Evolutionary conservation across 75 land plant species (phyloP).

Genomic region (Pinus albicaulis): DNA sequence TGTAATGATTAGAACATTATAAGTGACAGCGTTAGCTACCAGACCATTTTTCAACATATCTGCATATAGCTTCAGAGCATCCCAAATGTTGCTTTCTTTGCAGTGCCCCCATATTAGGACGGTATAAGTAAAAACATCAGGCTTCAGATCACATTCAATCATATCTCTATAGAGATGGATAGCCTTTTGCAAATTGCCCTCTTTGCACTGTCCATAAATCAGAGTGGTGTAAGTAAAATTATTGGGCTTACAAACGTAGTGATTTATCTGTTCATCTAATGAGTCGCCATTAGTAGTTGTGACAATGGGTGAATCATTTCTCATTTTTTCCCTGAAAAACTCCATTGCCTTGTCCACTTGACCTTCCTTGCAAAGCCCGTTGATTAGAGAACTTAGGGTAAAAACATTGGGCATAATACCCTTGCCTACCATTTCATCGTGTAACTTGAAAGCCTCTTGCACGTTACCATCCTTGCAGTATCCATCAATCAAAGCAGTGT

Average conservation of each 20-base stretch:
- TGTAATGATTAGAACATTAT: neutral
- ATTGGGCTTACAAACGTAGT: neutral
- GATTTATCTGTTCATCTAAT: neutral
- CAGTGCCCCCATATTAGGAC: constrained; percentile 33
- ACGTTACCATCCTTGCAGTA: constrained; percentile 3
- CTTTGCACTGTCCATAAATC: neutral
- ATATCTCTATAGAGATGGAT: constrained; percentile 16
- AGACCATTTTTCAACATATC: neutral
- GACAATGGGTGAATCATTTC: neutral
- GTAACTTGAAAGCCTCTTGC: constrained; percentile 9
- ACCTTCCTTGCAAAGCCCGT: constrained; percentile 12
- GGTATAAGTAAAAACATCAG: constrained; percentile 40
- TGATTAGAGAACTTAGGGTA: constrained; percentile 12
- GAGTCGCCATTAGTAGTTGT: neutral
- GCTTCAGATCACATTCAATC: constrained; percentile 27
- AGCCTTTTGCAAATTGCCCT: neutral
- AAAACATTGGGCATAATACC: constrained; percentile 7
- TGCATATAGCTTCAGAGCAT: constrained; percentile 10
- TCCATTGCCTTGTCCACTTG: constrained; percentile 6
- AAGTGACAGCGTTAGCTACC: constrained; percentile 6
- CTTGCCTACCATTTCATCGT: constrained; percentile 6
- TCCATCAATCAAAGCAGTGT: constrained; percentile 3
- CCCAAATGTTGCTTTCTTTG: constrained; percentile 25
- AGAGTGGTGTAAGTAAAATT: neutral
- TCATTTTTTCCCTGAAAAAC: constrained; percentile 12